These are phyloP conservation scores for Coemansia sp. DNA, from an alignment of 192 early-diverging fungal genomes.

Conservation along the genomic window DNA sequence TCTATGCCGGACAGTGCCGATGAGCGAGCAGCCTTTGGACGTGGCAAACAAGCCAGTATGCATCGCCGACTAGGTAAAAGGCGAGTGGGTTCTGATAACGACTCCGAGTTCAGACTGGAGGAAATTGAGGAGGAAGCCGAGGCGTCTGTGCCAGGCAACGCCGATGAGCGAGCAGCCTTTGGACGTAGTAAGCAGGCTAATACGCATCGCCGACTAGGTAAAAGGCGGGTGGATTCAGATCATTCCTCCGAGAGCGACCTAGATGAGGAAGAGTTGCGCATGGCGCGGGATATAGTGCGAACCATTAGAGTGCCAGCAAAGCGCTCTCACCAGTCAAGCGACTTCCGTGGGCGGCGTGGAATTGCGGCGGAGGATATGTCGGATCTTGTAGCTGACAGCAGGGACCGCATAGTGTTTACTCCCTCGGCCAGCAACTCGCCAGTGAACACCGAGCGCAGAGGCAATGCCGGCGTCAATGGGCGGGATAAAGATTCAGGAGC, in stretches of 20 bases:
- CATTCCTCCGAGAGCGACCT: not conserved
- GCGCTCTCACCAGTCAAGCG: not conserved
- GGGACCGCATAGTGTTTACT: slow-evolving; percentile 25
- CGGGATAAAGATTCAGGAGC: not conserved
- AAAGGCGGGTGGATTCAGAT: not conserved
- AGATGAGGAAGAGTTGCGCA: not conserved
- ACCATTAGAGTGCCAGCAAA: not conserved
- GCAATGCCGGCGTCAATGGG: not conserved
- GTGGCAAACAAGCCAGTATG: not conserved
- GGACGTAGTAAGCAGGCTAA: not conserved
- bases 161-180: not conserved
- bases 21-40: not conserved
- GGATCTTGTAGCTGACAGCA: not conserved
- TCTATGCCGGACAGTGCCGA: not conserved
- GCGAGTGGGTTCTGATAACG: not conserved
- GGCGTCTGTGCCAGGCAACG: not conserved
- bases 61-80: not conserved
- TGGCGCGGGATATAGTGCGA: not conserved
- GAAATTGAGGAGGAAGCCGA: slow-evolving; percentile 7
- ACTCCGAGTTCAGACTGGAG: slow-evolving; percentile 14
- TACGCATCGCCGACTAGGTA: not conserved
- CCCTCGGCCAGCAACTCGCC: slow-evolving; percentile 27
- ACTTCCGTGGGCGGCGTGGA: slow-evolving; percentile 44
- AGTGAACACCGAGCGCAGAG: not conserved
- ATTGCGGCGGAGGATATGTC: slow-evolving; percentile 36